Evolutionary conservation across 352 stramenopile genomes (phyloP).

Genomic region (Globisporangium nunn): DNA sequence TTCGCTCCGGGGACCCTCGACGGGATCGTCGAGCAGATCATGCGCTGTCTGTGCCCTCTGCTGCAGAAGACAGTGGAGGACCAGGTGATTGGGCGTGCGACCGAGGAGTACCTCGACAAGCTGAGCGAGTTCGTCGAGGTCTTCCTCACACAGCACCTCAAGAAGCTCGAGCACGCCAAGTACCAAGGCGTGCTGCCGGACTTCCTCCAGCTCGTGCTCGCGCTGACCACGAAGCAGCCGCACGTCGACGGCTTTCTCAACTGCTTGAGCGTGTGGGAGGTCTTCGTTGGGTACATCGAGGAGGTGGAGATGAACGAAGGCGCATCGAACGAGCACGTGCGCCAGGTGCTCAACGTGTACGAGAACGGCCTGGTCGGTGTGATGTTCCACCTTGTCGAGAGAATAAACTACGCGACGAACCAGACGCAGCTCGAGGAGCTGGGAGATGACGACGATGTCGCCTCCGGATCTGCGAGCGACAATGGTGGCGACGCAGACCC

Average conservation of each 20-base stretch:
- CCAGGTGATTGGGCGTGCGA: slow-evolving; percentile 34
- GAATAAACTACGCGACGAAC: slow-evolving; percentile 63
- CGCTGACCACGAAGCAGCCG: slow-evolving; percentile 61
- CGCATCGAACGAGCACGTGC: slow-evolving; percentile 39
- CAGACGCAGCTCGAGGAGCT: slow-evolving; percentile 56
- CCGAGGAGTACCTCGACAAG: slow-evolving; percentile 67
- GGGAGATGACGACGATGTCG: slow-evolving; percentile 32
- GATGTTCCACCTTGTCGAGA: slow-evolving; percentile 74
- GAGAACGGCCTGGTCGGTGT: slow-evolving; percentile 63
- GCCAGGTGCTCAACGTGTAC: slow-evolving; percentile 49
- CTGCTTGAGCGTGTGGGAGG: slow-evolving; percentile 75
- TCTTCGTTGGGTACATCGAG: slow-evolving; percentile 80
- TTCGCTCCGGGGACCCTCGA: slow-evolving; percentile 35
- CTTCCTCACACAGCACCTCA: slow-evolving; percentile 70
- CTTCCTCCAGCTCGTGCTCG: slow-evolving; percentile 54
- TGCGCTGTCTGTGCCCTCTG: slow-evolving; percentile 46
- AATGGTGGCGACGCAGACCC: slow-evolving; percentile 28
- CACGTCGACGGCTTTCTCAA: slow-evolving; percentile 72
- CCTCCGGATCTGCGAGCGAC: slow-evolving; percentile 11
- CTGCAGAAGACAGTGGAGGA: slow-evolving; percentile 56
- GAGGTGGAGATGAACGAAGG: slow-evolving; percentile 66
- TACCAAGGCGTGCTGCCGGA: slow-evolving; percentile 37
- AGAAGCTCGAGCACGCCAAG: slow-evolving; percentile 52
- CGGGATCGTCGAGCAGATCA: slow-evolving; percentile 43
- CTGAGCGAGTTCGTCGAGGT: slow-evolving; percentile 67